These are phyloP conservation scores for Pseudoturritis turrita DNA, from an alignment of 345 rosid genomes.

Conservation along the genomic window DNA sequence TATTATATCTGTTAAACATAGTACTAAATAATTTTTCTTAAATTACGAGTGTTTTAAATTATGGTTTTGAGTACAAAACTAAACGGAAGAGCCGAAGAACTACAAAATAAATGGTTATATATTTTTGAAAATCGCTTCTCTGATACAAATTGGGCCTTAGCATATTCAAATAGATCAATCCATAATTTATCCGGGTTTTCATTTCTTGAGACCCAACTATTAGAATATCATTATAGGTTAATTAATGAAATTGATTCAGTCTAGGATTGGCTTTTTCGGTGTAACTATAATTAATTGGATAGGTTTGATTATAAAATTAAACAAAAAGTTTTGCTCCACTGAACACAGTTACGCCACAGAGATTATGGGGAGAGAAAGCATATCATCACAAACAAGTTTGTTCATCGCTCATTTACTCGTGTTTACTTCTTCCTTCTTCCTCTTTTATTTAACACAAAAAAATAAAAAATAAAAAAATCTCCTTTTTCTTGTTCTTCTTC, in stretches of 20 bases:
- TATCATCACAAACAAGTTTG: slow-evolving; percentile 12
- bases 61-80: too few species aligned
- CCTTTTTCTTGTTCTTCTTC: not conserved
- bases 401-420: not conserved
- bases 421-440: not conserved
- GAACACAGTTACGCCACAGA: slow-evolving; percentile 7
- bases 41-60: not conserved
- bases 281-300: not conserved
- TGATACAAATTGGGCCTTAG: not conserved
- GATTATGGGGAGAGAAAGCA: slow-evolving; percentile 29
- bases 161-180: not conserved
- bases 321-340: not conserved
- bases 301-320: not conserved
- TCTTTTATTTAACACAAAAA: not conserved
- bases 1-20: not conserved
- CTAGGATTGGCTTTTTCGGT: not conserved
- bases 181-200: not conserved
- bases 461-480: too few species aligned
- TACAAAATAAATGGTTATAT: not conserved
- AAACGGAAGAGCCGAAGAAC: too few species aligned
- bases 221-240: too few species aligned
- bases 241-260: too few species aligned
- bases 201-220: too few species aligned
- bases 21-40: not conserved
- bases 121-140: not conserved